A percentile compares a stretch with the other conserved stretches of the same genome.
phyloP scores from a whole-genome alignment of 768 basidiomycete species.

The Phaffia tasmanica region DNA sequence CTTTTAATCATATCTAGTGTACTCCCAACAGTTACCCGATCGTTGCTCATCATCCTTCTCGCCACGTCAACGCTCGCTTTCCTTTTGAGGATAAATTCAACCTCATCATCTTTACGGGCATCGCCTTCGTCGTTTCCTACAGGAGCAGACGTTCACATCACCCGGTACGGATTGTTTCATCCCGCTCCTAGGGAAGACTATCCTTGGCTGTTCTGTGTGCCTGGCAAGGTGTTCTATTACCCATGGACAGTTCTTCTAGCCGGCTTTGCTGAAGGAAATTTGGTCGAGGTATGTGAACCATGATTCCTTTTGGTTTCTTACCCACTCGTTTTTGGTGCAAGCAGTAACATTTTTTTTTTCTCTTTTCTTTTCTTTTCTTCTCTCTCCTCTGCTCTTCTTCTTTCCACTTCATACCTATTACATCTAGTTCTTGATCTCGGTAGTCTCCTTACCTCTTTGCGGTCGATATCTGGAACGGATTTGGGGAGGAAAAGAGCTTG shows the following conservation, averaged over 20 bases:
- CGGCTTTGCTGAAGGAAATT: conserved; percentile 68
- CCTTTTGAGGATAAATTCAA: conserved; percentile 37
- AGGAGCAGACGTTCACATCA: not conserved
- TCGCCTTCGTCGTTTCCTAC: not conserved
- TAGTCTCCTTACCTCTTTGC: conserved; percentile 67
- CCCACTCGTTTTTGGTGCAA: not conserved
- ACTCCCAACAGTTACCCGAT: conserved; percentile 67
- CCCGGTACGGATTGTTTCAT: conserved; percentile 13
- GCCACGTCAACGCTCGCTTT: conserved; percentile 49
- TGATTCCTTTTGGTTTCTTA: not conserved
- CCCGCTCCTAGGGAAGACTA: conserved; percentile 33
- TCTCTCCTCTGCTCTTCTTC: conserved; percentile 18
- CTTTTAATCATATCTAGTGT: conserved; percentile 49
- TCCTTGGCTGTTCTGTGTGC: conserved; percentile 67
- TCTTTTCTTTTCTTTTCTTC: not conserved
- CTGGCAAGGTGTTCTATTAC: conserved; percentile 66
- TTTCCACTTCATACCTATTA: too few relatives aligned
- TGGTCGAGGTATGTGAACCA: conserved; percentile 60
- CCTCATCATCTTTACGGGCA: not conserved
- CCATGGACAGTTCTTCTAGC: conserved; percentile 94
- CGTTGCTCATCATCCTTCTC: conserved; percentile 50
- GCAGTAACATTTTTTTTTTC: not conserved
- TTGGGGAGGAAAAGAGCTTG: conserved; percentile 77
- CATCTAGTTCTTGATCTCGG: conserved; percentile 65
- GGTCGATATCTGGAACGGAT: conserved; percentile 84